A percentile compares a stretch with the other conserved stretches of the same genome.
phyloP scores from a whole-genome alignment of 345 rosid genomes.

The Mangifera indica region DNA sequence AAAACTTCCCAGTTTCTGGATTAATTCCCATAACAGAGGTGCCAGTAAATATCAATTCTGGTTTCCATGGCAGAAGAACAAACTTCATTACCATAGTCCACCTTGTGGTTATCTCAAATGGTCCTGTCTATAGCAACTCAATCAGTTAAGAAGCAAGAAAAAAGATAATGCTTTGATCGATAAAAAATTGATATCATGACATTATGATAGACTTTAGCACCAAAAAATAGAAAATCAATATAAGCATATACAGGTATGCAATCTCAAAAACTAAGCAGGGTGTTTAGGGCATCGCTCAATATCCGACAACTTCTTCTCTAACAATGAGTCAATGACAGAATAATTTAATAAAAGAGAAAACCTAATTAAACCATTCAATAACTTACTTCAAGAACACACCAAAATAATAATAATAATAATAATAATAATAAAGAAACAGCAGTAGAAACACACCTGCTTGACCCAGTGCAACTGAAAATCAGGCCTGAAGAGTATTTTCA shows the following conservation, averaged over 20 bases:
- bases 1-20: constrained; percentile 68
- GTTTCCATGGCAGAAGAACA: constrained; percentile 77
- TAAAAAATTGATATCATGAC: background rate
- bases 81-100: constrained; percentile 92
- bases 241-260: background rate
- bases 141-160: constrained; percentile 27
- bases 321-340: background rate
- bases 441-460: constrained; percentile 69
- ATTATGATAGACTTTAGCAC: background rate
- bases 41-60: constrained; percentile 77
- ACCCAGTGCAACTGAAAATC: constrained; percentile 66
- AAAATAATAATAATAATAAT: background rate
- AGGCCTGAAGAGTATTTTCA: constrained; percentile 68
- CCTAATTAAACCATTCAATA: background rate
- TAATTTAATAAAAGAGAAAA: background rate
- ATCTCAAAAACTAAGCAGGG: background rate
- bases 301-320: background rate
- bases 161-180: too few relatives aligned
- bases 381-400: too few relatives aligned
- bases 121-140: constrained; percentile 74
- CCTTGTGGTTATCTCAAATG: constrained; percentile 81
- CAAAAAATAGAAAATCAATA: background rate
- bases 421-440: too few relatives aligned
- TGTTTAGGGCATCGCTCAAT: constrained; percentile 9
- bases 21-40: constrained; percentile 79